Percentiles rank a stretch among this genome's conserved stretches.
Evolutionary conservation across 345 rosid species (phyloP).

Genomic region (Capsella bursapastoris): DNA sequence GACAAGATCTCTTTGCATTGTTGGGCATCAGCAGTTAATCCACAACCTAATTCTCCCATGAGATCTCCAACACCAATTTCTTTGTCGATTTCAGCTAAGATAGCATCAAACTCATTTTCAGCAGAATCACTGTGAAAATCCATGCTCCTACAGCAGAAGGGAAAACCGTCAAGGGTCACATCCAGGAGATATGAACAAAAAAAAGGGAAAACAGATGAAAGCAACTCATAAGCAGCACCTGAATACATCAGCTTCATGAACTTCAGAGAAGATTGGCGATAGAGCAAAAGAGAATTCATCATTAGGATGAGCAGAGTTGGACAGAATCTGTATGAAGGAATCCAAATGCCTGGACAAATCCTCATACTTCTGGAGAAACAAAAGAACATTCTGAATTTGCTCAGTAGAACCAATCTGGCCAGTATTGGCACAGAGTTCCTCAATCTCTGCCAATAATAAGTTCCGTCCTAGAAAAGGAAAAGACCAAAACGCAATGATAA

Average conservation of each 20-base stretch:
- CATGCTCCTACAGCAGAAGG: slow-evolving; percentile 51
- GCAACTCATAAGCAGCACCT: slow-evolving; percentile 52
- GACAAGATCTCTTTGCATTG: slow-evolving; percentile 82
- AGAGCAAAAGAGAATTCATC: slow-evolving; percentile 59
- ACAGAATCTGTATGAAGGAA: slow-evolving; percentile 67
- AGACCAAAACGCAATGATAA: background rate
- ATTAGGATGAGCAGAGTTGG: slow-evolving; percentile 55
- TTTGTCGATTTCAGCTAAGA: slow-evolving; percentile 84
- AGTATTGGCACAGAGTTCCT: slow-evolving; percentile 59
- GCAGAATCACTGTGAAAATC: slow-evolving; percentile 52
- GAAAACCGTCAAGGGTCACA: slow-evolving; percentile 26
- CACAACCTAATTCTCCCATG: slow-evolving; percentile 87
- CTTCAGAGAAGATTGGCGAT: slow-evolving; percentile 64
- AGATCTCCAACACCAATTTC: slow-evolving; percentile 78
- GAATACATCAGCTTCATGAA: slow-evolving; percentile 56
- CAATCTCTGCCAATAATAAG: slow-evolving; percentile 68
- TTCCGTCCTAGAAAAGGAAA: slow-evolving; percentile 63
- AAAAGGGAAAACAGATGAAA: slow-evolving; percentile 18
- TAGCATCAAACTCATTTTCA: slow-evolving; percentile 71
- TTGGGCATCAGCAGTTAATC: slow-evolving; percentile 69
- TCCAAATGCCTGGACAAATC: slow-evolving; percentile 77
- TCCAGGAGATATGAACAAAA: background rate
- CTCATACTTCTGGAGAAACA: slow-evolving; percentile 78
- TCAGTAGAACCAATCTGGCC: slow-evolving; percentile 57
- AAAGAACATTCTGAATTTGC: slow-evolving; percentile 70